Evolutionary conservation across 1,284 basidiomycete species (phyloP), one percentile per base, ranked within the genome.

Genomic region (Anthracocystis walkeri): DNA sequence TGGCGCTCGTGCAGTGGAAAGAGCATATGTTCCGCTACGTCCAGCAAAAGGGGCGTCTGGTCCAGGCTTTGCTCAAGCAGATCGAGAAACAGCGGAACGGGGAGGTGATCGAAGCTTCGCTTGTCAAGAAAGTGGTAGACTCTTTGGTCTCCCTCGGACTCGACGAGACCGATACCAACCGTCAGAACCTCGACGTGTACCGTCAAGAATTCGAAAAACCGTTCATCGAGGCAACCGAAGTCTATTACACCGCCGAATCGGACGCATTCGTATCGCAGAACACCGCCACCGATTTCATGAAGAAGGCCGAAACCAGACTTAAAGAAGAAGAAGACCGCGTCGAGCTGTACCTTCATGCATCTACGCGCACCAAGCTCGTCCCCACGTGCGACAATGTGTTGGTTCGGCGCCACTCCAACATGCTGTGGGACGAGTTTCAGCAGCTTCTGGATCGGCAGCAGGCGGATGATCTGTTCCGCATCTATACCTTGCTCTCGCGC

Each of bases 381-480:
- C 90, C 88, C 82, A 93, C 92, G 86, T 97, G 95, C 88, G 96
- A 99, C 86, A 90, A 91, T 69, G 93, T 94, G 49, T 90, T 99
- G 63, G 94, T 99, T 78, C 90, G 92, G 59, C 92, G 92, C 77
- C 96, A 99, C 83, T 88, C 91, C 53, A 90, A 92, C 78, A 87
- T 92, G 55, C 92, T 99, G 90, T 94, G 93, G 91, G 93, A 97
- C 71, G 95, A 92, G 86, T 99, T 99, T 89, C 93, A 97, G 86
- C 88, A 88, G 40, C 87, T 99, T 55, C 91, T 99, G 75, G 95
- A 97, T 84, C 93, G 90, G 84, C 95, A 98, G 84, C 92, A 95
- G 86, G 92, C 93, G 77, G 92, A 94, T 83, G 97, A 99, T 86
- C 75, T 84, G 35, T 75, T 67, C 53, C 90, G 96, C 54, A 97